These are phyloP conservation scores for Penicillium sp. DNA, from an alignment of 2,329 filamentous ascomycete genomes.

Conservation along the genomic window DNA sequence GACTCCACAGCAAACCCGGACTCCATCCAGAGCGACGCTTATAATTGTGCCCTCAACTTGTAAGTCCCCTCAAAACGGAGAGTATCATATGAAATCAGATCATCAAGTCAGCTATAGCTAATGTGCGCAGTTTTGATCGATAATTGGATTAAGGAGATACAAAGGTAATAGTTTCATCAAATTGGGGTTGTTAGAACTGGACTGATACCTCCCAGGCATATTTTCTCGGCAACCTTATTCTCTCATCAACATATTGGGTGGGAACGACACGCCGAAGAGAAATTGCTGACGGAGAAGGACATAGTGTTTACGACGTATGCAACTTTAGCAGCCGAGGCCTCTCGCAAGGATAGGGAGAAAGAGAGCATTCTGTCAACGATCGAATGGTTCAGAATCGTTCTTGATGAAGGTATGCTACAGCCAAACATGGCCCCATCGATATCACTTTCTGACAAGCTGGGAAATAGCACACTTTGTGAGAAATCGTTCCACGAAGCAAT, in stretches of 20 bases:
- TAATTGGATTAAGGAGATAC: not conserved
- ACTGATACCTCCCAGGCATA: not conserved
- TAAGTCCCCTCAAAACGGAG: slow-evolving; percentile 28
- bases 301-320: not conserved
- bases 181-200: not conserved
- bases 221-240: not conserved
- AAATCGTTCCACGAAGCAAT: slow-evolving; percentile 47
- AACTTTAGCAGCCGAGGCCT: not conserved
- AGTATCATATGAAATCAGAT: too few species aligned
- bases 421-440: not conserved
- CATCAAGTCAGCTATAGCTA: not conserved
- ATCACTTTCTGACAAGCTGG: not conserved
- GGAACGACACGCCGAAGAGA: not conserved
- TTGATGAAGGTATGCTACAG: not conserved
- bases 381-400: not conserved
- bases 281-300: not conserved
- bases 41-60: slow-evolving; percentile 50
- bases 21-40: slow-evolving; percentile 26
- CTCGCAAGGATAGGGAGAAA: not conserved
- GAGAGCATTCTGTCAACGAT: not conserved
- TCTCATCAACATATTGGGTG: not conserved
- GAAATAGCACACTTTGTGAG: slow-evolving; percentile 53
- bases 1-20: slow-evolving; percentile 35
- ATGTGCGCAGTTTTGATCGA: not conserved
- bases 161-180: not conserved